A percentile compares a stretch with the other conserved stretches of the same genome.
These are phyloP conservation scores for Cercospora sesami DNA, from an alignment of 2,329 filamentous ascomycete species.

Conservation along the genomic window DNA sequence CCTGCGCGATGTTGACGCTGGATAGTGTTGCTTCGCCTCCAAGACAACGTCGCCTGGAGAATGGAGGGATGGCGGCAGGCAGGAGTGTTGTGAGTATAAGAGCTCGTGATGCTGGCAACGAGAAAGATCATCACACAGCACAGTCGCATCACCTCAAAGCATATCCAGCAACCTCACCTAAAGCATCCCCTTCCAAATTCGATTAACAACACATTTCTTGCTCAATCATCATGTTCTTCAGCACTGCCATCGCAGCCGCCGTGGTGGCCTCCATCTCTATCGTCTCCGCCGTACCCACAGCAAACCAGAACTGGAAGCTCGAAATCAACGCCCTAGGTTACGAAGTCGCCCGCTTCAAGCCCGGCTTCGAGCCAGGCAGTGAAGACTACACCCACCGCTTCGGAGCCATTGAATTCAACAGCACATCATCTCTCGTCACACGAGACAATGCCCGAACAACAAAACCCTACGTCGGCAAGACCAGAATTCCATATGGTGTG, in stretches of 20 bases:
- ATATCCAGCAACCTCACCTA: not conserved
- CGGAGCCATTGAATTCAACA: conserved; percentile 2
- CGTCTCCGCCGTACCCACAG: not conserved
- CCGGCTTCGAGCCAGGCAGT: conserved; percentile 9
- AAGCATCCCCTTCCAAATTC: not conserved
- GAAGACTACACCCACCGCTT: conserved; percentile 8
- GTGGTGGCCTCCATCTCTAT: not conserved
- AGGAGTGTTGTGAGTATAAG: not conserved
- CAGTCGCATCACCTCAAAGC: not conserved
- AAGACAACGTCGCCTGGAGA: not conserved
- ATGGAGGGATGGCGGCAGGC: not conserved
- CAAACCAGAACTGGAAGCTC: conserved; percentile 6
- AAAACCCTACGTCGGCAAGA: conserved; percentile 7
- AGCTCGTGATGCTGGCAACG: not conserved
- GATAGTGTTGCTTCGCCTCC: not conserved
- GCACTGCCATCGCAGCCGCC: not conserved
- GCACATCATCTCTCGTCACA: not conserved
- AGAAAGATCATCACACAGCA: not conserved
- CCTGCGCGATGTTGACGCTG: not conserved
- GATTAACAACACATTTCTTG: not conserved
- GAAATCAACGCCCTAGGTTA: conserved; percentile 8
- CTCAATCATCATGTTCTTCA: conserved; percentile 1
- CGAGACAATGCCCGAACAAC: not conserved
- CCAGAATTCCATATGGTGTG: conserved; percentile 9
- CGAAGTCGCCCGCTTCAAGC: conserved; percentile 5